Evolutionary conservation across 129 eudicot genomes (phyloP), one percentile per base, ranked within the genome.

Genomic region (Logfia minima): DNA sequence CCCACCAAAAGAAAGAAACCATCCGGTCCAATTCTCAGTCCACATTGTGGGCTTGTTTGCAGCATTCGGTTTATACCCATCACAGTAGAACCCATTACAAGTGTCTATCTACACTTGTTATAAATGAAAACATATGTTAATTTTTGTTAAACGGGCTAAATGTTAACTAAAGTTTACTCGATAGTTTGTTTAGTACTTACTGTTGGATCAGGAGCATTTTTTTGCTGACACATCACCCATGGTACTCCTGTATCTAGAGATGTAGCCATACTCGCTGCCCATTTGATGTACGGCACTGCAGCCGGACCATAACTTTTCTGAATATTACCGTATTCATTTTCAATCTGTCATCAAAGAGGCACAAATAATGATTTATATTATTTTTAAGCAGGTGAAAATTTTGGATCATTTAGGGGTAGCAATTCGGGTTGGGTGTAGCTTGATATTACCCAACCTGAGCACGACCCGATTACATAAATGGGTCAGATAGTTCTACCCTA

Each of bases 21-120:
- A 95, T 78, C 99, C 99, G 41, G 86, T 95, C 99, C 99, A 95
- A 79, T 95, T 95, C 79, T 95, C 99, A 13, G 99, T 95, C 99
- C 99, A 95, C 89, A 95, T 84, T 65, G 91, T 86, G 2, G 99
- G 99, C 62, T 82, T 91, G 81, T 86, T 85, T 19, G 77, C 79
- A 64, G 99, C 79, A 79, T 95, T 91, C 10, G 97, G 99, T 28
- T 89, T 91, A 84, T 84, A 95, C 72, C 90, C 90, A 45, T 95
- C 99, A 74, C 99, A 95, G 48, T 95, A 95, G 68, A 91, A 95
- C 70, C 99, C 99, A 61, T 95, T 95, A 83, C 99, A 95, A 37
- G 99, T 94, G 79, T 94, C 85, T 60, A 94, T 91, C 98, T 93
- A 86, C 73, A 63, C 39, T 65, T 59, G 66, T 51, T 5, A 19